A percentile compares a stretch with the other conserved stretches of the same genome.
Evolutionary conservation across 1,284 basidiomycete species (phyloP).

Genomic region (Pyrrhoderma lamaoense): DNA sequence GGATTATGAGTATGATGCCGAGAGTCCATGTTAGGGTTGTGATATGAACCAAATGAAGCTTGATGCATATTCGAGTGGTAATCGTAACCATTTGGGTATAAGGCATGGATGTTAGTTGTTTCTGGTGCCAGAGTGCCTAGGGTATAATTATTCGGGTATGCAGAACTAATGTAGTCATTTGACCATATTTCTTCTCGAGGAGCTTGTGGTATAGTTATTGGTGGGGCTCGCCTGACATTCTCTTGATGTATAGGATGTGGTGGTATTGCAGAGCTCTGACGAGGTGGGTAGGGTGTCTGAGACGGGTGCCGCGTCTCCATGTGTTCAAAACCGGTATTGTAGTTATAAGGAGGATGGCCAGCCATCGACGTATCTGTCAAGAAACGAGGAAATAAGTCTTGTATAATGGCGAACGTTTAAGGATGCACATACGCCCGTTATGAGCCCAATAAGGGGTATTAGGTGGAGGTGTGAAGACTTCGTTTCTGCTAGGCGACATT

Average conservation of each 20-base stretch:
- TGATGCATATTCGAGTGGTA: slow-evolving; percentile 11
- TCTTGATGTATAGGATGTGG: slow-evolving; percentile 33
- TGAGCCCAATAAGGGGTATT: slow-evolving; percentile 12
- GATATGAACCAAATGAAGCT: slow-evolving; percentile 10
- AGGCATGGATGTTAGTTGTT: slow-evolving; percentile 7
- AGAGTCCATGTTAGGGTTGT: slow-evolving; percentile 8
- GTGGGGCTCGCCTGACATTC: slow-evolving; percentile 41
- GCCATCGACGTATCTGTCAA: slow-evolving; percentile 15
- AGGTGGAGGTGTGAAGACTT: slow-evolving; percentile 18
- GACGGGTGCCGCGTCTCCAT: slow-evolving; percentile 50
- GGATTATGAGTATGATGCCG: slow-evolving; percentile 14
- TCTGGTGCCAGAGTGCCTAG: slow-evolving; percentile 27
- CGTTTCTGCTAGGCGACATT: slow-evolving; percentile 17
- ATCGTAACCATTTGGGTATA: slow-evolving; percentile 15
- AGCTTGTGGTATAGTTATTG: slow-evolving; percentile 32
- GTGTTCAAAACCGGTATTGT: slow-evolving; percentile 34
- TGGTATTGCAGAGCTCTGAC: slow-evolving; percentile 40
- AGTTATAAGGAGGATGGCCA: slow-evolving; percentile 18
- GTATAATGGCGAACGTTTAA: slow-evolving; percentile 9
- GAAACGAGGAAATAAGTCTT: background rate
- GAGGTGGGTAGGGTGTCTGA: slow-evolving; percentile 40
- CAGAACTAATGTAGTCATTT: slow-evolving; percentile 9
- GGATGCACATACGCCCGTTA: slow-evolving; percentile 17
- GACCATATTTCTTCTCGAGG: slow-evolving; percentile 14
- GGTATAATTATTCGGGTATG: slow-evolving; percentile 22